Base-by-base conservation (phyloP, 495 filamentous ascomycete genomes). In the Cercophora samala region DNA sequence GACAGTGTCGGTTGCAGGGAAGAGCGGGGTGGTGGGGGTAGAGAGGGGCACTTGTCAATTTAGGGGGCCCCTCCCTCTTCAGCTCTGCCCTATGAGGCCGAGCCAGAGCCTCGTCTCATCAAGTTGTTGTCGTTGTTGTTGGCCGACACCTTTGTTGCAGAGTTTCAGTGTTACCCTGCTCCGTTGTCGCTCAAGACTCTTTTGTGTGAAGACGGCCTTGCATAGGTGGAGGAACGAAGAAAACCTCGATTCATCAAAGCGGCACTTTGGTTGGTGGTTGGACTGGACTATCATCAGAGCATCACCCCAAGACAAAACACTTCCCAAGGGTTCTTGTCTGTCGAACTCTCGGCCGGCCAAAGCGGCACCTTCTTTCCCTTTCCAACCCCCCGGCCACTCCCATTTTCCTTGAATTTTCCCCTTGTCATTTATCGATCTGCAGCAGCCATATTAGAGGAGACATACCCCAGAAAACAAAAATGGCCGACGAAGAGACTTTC, bases 401-500 rank as follows among this genome's bases (percentile, higher is more conserved):
- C 19, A 22, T 55, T 58, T 58, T 9, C 21, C 54, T 58, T 58
- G 19, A 22, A 13, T 58, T 24, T 58, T 15, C 23, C n/a, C 23
- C 54, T 58, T 58, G 54, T 22, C 19, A 58, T 22, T n/a, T 22
- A 58, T 24, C 54, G 37, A 46, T 46, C 37, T 46, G 37, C 37
- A 46, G 37, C 37, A 46, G 37, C 37, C 37, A 46, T 46, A 58
- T 21, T 21, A 24, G 54, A 24, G 29, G 58, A 60, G 23, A 25
- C 5, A n/a, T 8, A 60, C 2, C 6, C 24, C 25, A 19, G 3
- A 42, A 37, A 21, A 64, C 21, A 13, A 42, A 37, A 21, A 64
- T 69, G 63, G 67, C 60, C 58, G 53, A 59, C 26, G 19, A 65
- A 69, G 59, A 60, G 17, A 25, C 59, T 22, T 6, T 60, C 60